Evolutionary conservation across 75 land plant species (phyloP), one percentile per base, ranked within the genome.

Genomic region (Adiantum capillusveneris): DNA sequence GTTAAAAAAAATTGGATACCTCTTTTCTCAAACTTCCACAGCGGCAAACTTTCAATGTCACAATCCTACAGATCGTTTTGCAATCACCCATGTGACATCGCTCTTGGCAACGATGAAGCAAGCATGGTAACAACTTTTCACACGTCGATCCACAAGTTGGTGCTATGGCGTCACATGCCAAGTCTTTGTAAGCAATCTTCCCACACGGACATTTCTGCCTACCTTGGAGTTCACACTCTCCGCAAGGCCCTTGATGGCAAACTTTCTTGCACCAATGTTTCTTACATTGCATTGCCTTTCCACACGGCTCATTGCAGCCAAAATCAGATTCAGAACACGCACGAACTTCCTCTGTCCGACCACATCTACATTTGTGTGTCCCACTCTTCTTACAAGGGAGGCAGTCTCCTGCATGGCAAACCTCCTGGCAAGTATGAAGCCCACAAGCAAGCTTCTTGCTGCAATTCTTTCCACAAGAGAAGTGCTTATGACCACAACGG

Each of bases 131-230:
- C 61, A 66, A 48, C 73, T 90, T 95, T 53, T 90, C 91, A 57
- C 99, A 95, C 6, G 99, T 95, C 0, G 82, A 78, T 20, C 99
- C 99, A 65, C 99, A 95, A 11, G 86, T 71, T 3, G 91, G 92
- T 27, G 65, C 80, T 0, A 56, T 55, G 22, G 63, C 78, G 59
- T 95, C 92, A 62, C 99, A 95, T 26, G 87, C 24, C 67, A 84
- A 55, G 26, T 81, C 97, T 53, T 78, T 76, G 58, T 82, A 68
- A 64, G 72, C 81, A 25, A 66, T 68, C 65, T 90, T 95, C 49
- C 97, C 99, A 75, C 99, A 95, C 11, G 99, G 96, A 58, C 99
- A 95, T 16, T 77, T 79, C 62, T 88, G 64, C 73, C 67, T 90
- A 29, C 96, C 96, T 56, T 84, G 81, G 17, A 86, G 62, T 1